A percentile compares a stretch with the other conserved stretches of the same genome.
These are phyloP conservation scores for Cyberlindnera petersonii DNA, from an alignment of 805 yeast genomes.

Conservation along the genomic window DNA sequence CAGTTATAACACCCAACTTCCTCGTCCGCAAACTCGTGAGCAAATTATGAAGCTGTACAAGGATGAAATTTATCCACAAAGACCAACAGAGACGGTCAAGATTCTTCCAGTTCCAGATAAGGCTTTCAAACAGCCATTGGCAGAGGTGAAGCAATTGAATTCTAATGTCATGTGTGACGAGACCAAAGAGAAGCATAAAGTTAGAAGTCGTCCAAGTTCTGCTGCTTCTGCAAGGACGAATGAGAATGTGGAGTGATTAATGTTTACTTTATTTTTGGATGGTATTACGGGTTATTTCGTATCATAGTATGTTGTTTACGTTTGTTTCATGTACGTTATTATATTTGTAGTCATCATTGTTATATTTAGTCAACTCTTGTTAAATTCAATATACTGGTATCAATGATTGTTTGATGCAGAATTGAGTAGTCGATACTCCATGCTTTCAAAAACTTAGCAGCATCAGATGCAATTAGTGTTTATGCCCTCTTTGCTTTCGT, in stretches of 20 bases:
- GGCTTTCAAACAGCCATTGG: constrained; percentile 7
- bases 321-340: too few relatives aligned
- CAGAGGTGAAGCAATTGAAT: constrained; percentile 1
- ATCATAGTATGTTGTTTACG: too few relatives aligned
- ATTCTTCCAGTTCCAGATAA: constrained; percentile 2
- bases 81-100: background rate
- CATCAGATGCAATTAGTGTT: background rate
- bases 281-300: too few relatives aligned
- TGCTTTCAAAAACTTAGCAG: too few relatives aligned
- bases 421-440: background rate
- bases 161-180: constrained; percentile 5
- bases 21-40: constrained; percentile 16
- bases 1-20: constrained; percentile 6
- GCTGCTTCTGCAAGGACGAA: background rate
- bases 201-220: constrained; percentile 3
- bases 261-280: too few relatives aligned
- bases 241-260: background rate
- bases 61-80: constrained; percentile 8
- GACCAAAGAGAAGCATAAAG: background rate
- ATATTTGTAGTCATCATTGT: too few relatives aligned
- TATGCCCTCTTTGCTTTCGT: background rate
- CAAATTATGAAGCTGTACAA: constrained; percentile 9
- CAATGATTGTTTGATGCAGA: too few relatives aligned
- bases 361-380: too few relatives aligned
- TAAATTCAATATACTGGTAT: too few relatives aligned